Percentiles rank a stretch among this genome's conserved stretches.
Evolutionary conservation across 352 stramenopile genomes (phyloP).

Genomic region (Globisporangium nodosum): DNA sequence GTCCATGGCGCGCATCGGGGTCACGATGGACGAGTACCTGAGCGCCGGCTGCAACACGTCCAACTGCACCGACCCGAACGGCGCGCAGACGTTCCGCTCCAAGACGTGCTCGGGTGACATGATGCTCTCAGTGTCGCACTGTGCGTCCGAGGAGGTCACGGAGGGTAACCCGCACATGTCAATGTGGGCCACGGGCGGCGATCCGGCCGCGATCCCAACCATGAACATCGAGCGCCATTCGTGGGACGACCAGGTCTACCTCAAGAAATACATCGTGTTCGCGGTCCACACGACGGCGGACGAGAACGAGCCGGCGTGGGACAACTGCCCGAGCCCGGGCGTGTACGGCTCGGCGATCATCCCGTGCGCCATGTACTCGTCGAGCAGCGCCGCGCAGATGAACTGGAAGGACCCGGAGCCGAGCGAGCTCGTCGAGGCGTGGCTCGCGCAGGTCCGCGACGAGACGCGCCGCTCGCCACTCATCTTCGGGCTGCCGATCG

Average conservation of each 20-base stretch:
- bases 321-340: slow-evolving; percentile 11
- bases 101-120: slow-evolving; percentile 24
- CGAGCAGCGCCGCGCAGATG: slow-evolving; percentile 10
- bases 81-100: slow-evolving; percentile 4
- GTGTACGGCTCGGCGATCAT: slow-evolving; percentile 28
- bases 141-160: slow-evolving; percentile 18
- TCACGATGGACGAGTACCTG: slow-evolving; percentile 19
- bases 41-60: slow-evolving; percentile 18
- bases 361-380: slow-evolving; percentile 18
- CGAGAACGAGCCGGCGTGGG: slow-evolving; percentile 20
- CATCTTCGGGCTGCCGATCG: slow-evolving; percentile 4
- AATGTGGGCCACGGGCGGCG: slow-evolving; percentile 22
- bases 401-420: slow-evolving; percentile 7
- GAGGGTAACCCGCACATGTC: slow-evolving; percentile 9
- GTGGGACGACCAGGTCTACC: slow-evolving; percentile 11
- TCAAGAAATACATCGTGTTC: slow-evolving; percentile 10
- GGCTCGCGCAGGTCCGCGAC: slow-evolving; percentile 15
- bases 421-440: slow-evolving; percentile 16
- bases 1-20: slow-evolving; percentile 18
- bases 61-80: slow-evolving; percentile 22
- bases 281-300: slow-evolving; percentile 12
- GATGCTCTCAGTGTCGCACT: slow-evolving; percentile 30
- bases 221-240: slow-evolving; percentile 16
- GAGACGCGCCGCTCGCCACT: not conserved
- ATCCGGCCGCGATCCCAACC: slow-evolving; percentile 4